Evolutionary conservation across 148 eudicot species (phyloP).

Genomic region (Nepenthes mirabilis): DNA sequence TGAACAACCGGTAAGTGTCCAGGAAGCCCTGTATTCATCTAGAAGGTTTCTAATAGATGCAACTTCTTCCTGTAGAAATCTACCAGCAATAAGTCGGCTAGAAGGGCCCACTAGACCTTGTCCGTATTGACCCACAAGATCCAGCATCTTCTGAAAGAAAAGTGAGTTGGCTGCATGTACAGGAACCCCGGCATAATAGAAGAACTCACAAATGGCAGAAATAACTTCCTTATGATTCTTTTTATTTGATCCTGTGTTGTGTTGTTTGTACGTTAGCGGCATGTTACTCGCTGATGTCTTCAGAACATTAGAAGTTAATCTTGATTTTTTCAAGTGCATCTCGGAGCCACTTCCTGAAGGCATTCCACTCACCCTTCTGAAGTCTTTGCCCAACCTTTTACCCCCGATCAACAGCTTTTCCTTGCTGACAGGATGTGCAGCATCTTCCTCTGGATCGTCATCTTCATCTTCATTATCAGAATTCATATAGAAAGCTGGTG

Average conservation of each 20-base stretch:
- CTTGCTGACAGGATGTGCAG: constrained; percentile 22
- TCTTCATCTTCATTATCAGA: constrained; percentile 76
- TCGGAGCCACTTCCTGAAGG: constrained; percentile 48
- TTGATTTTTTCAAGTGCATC: constrained; percentile 35
- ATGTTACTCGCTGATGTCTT: constrained; percentile 36
- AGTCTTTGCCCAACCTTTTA: constrained; percentile 33
- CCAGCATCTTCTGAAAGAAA: constrained; percentile 80
- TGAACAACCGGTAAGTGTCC: constrained; percentile 91
- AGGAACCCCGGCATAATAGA: constrained; percentile 81
- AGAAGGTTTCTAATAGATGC: constrained; percentile 47
- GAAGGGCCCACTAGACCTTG: constrained; percentile 62
- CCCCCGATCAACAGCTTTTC: constrained; percentile 36
- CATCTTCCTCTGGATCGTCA: constrained; percentile 61
- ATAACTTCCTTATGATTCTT: constrained; percentile 59
- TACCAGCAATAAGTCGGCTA: constrained; percentile 51
- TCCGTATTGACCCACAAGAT: constrained; percentile 80
- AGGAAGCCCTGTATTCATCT: constrained; percentile 66
- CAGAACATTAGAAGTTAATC: constrained; percentile 25
- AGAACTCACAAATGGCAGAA: constrained; percentile 81
- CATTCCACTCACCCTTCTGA: constrained; percentile 35
- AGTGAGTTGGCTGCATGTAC: constrained; percentile 60
- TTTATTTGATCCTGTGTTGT: constrained; percentile 25
- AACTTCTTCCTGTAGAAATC: constrained; percentile 69
- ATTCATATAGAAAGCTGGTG: constrained; percentile 50
- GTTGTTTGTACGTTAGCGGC: constrained; percentile 30